Base-by-base conservation (phyloP, 805 yeast genomes). In the Saccharomycopsis synnaedendra region DNA sequence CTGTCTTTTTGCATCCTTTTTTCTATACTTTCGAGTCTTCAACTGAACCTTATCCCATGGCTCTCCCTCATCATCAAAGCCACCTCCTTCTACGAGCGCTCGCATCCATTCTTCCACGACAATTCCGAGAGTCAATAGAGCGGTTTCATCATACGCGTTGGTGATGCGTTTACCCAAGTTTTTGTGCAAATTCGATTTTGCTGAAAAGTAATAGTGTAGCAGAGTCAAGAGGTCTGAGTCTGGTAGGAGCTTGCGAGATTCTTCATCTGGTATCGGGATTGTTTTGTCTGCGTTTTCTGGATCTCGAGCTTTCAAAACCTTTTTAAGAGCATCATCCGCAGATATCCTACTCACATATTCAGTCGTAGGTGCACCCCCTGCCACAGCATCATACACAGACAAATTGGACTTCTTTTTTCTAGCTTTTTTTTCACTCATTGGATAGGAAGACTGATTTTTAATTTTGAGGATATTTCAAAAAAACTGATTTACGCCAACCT, bases 101-200 rank as follows among this genome's bases (percentile, higher is more conserved):
- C 36, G 30, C 32, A 51, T 39, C 54, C 50, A 45, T 11, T 44
- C 46, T 34, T 48, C 53, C 8, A 51, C 39, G 5, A 48, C 19
- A 33, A 51, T 32, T 5, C 54, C 54, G n/a, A 51, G 11, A n/a
- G 53, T 44, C 4, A 51, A 38, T 27, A 51, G 41, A 10, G 50
- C 53, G 11, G 54, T 39, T 35, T 49, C 54, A 29, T 51, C 54
- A 45, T 45, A 43, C 29, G 19, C 32, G 32, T 41, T 42, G 33
- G 30, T 35, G 9, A 39, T 7, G 19, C 28, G 37, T 31, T 34
- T 5, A 11, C 37, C 35, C 6, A 8, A 27, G 19, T 19, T 19
- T 19, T 19, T 19, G 19, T 19, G 19, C 19, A 19, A 19, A 19
- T 19, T 19, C 19, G 19, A 11, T 28, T 47, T 44, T 5, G 41